Base-by-base conservation (phyloP, 2,329 filamentous ascomycete species). In the Ilyonectria mors-panacis region DNA sequence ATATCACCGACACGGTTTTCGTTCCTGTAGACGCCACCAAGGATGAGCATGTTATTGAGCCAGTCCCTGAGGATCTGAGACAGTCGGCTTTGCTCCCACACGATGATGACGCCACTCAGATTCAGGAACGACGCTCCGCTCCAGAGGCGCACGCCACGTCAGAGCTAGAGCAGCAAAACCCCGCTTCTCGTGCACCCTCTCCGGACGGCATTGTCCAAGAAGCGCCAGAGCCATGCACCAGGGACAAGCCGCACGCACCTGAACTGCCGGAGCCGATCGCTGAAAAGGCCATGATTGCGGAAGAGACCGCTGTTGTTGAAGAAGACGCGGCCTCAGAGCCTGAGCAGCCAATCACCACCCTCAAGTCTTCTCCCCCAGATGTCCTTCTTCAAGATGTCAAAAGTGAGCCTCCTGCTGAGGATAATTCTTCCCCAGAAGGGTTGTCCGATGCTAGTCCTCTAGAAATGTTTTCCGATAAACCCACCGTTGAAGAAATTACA, bases 321-420 rank as follows among this genome's bases (percentile, higher is more conserved):
- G 30, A 55, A 3, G 55, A 50, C 4, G 15, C 19, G 7, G 30
- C 37, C 23, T 42, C n/a, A 23, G 47, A 64, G 33, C 21, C 23
- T 30, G 37, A 54, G 37, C 56, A 57, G 26, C 15, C 57, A 33
- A 17, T 39, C 47, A 21, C n/a, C 26, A 19, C 17, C 21, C 60
- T 35, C 19, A 50, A 47, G 37, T 30, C 54, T 13, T 21, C 23
- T 1, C 42, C 33, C 13, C 39, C 30, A 45, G 50, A 42, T 19
- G 28, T 28, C 7, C 23, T 9, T 30, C 2, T 21, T 21, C 21
- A 45, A 33, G 53, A 19, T 28, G 21, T 26, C 8, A 48, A 59
- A 35, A n/a, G 4, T 17, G 47, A 58, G 19, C 7, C 35, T 15
- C 44, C 15, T 17, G 23, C 28, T 7, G 50, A 44, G 13, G 10